Percentiles rank a stretch among this genome's conserved stretches.
phyloP scores from a whole-genome alignment of 139 green algal genomes.

The Bryopsis sp. region DNA sequence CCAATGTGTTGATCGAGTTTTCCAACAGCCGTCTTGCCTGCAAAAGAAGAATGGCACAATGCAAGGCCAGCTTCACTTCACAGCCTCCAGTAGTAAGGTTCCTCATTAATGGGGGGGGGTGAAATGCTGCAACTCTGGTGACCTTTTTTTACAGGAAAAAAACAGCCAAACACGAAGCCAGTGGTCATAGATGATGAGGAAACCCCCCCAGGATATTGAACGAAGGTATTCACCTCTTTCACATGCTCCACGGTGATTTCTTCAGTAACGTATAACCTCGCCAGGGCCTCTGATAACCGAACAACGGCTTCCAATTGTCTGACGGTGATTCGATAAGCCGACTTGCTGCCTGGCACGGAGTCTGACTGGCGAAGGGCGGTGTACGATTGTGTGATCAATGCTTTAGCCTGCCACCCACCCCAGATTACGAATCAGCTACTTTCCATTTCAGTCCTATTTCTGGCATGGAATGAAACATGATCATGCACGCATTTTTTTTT shows the following conservation, averaged over 20 bases:
- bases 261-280: constrained; percentile 38
- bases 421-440: no score
- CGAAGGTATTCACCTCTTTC: constrained; percentile 39
- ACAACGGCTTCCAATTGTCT: constrained; percentile 95
- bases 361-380: constrained; percentile 79
- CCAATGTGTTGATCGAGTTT: constrained; percentile 83
- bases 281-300: constrained; percentile 72
- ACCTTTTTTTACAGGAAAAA: no score
- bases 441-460: no score
- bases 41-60: neutral
- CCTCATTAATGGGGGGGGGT: no score
- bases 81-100: no score
- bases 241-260: constrained; percentile 38
- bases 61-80: no score
- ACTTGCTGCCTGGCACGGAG: constrained; percentile 61
- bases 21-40: constrained; percentile 71
- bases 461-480: no score
- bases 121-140: no score
- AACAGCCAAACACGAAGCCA: no score
- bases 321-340: constrained; percentile 82
- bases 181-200: no score
- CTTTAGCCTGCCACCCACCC: constrained; percentile 51
- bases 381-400: constrained; percentile 70
- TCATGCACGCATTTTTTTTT: no score
- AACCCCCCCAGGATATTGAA: no score